Conservation (phyloP, 805 yeast genomes). For the Candida caryicola region DNA sequence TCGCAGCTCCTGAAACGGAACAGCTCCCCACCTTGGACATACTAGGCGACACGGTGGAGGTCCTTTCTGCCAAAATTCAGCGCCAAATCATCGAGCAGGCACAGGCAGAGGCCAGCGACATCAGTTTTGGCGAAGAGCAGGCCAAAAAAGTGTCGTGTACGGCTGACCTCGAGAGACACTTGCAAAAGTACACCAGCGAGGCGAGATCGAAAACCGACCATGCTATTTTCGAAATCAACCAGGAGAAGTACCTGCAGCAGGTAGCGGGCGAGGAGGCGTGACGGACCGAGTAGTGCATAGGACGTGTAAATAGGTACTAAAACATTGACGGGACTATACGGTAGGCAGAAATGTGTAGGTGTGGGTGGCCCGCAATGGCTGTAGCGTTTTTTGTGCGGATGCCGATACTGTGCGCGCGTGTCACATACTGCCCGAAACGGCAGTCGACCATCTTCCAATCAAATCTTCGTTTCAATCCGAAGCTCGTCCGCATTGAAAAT, state of each 20-base stretch:
- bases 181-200: constrained; percentile 19
- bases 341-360: too few species aligned
- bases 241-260: constrained; percentile 15
- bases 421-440: constrained; percentile 23
- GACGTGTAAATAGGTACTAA: too few species aligned
- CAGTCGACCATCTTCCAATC: constrained; percentile 34
- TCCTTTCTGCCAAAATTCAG: constrained; percentile 22
- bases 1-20: background rate
- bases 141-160: constrained; percentile 15
- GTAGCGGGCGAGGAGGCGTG: too few species aligned
- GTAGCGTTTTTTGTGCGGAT: too few species aligned
- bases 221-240: constrained; percentile 20
- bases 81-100: constrained; percentile 18
- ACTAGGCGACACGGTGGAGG: constrained; percentile 27
- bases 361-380: too few species aligned
- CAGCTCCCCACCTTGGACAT: background rate
- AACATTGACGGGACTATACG: too few species aligned
- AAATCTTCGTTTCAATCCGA: constrained; percentile 20
- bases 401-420: constrained; percentile 5
- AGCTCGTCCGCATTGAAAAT: constrained; percentile 20
- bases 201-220: constrained; percentile 28
- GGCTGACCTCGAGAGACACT: constrained; percentile 30
- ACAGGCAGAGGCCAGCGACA: constrained; percentile 8
- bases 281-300: too few species aligned
- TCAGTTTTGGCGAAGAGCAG: constrained; percentile 1